Evolutionary conservation across 495 filamentous ascomycete species (phyloP).

Genomic region (Massariosphaeria phaeospora): DNA sequence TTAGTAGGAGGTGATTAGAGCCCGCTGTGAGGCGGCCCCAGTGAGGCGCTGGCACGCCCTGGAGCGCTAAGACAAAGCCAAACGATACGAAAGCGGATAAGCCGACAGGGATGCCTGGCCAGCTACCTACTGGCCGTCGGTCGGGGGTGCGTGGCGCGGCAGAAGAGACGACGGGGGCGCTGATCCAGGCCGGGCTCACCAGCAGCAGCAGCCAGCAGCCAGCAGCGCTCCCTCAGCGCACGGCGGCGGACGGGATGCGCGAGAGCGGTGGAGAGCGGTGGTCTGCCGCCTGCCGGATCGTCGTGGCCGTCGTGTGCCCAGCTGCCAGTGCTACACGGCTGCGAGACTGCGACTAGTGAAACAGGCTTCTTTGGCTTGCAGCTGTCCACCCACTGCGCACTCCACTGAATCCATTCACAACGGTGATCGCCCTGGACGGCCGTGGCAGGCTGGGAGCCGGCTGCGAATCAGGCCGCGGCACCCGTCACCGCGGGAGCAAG

Average conservation of each 20-base stretch:
- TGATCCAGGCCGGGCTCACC: too few species aligned
- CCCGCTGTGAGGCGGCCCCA: too few species aligned
- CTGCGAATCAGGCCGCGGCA: conserved; percentile 1
- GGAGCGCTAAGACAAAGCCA: too few species aligned
- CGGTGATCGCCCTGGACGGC: conserved; percentile 16
- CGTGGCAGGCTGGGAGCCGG: neutral
- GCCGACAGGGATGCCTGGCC: too few species aligned
- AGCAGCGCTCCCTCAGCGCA: too few species aligned
- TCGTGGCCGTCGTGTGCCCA: conserved; percentile 15
- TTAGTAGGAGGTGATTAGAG: too few species aligned
- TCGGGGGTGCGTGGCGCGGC: too few species aligned
- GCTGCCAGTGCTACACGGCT: conserved; percentile 7
- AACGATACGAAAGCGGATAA: too few species aligned
- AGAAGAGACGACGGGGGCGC: too few species aligned
- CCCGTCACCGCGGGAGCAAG: neutral
- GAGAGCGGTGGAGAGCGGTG: neutral
- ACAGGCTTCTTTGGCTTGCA: conserved; percentile 19
- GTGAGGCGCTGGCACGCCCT: too few species aligned
- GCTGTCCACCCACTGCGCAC: conserved; percentile 4
- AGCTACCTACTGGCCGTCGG: too few species aligned
- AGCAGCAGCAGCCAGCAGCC: too few species aligned
- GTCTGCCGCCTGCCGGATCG: conserved; percentile 13
- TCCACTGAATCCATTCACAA: conserved; percentile 26
- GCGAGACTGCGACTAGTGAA: conserved; percentile 1
- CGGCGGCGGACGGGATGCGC: neutral